phyloP scores from a whole-genome alignment of 2,329 filamentous ascomycete genomes.

The Corinectria fuckeliana region DNA sequence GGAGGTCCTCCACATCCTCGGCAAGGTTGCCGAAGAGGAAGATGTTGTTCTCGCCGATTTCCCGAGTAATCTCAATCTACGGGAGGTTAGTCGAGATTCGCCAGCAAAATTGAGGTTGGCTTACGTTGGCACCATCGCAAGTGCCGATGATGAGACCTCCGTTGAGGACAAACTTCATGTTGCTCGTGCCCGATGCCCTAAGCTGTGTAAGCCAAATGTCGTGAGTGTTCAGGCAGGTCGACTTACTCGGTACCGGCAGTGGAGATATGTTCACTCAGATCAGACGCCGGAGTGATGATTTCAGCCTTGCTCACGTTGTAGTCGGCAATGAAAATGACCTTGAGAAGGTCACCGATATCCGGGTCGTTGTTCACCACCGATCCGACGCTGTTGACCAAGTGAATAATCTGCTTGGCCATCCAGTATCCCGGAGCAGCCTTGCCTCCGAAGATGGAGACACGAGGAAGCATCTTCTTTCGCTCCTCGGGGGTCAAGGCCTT shows the following conservation, averaged over 20 bases:
- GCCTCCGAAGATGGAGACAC: slow-evolving; percentile 95
- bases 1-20: slow-evolving; percentile 95
- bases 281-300: slow-evolving; percentile 91
- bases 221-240: neutral
- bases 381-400: slow-evolving; percentile 92
- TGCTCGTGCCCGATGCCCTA: slow-evolving; percentile 81
- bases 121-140: slow-evolving; percentile 94
- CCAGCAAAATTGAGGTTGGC: slow-evolving; percentile 41
- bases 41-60: slow-evolving; percentile 96
- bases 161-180: slow-evolving; percentile 99
- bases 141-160: slow-evolving; percentile 97
- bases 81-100: slow-evolving; percentile 8
- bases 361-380: slow-evolving; percentile 89
- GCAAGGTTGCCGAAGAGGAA: slow-evolving; percentile 97
- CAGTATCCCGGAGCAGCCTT: slow-evolving; percentile 98
- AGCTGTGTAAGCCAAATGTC: neutral
- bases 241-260: slow-evolving; percentile 90
- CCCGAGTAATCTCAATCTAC: slow-evolving; percentile 93
- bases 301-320: slow-evolving; percentile 99
- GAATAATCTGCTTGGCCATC: slow-evolving; percentile 99
- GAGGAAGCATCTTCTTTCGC: slow-evolving; percentile 83
- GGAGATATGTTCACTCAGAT: slow-evolving; percentile 98
- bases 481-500: slow-evolving; percentile 86
- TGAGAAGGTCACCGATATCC: slow-evolving; percentile 91
- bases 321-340: slow-evolving; percentile 96